Percentiles rank a stretch among this genome's conserved stretches.
These are phyloP conservation scores for Dendrocalamus latiflorus DNA, from an alignment of 202 grass and related monocot genomes.

Conservation along the genomic window DNA sequence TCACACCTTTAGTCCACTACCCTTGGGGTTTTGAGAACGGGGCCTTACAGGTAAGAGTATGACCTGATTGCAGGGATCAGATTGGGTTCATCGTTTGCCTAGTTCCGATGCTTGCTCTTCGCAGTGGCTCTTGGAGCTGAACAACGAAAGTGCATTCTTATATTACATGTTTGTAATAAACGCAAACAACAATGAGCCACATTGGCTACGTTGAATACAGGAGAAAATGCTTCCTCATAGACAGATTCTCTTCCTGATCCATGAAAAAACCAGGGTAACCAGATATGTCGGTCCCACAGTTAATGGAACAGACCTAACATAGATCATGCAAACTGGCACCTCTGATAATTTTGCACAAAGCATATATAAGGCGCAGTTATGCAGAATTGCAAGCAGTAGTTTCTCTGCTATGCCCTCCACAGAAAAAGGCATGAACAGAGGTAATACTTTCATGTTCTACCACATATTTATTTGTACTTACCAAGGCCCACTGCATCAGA, in stretches of 20 bases:
- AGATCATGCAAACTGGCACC: constrained; percentile 27
- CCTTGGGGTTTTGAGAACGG: constrained; percentile 5
- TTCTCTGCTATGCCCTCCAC: too few species aligned
- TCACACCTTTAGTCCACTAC: constrained; percentile 16
- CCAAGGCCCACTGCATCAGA: too few species aligned
- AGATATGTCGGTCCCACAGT: background rate
- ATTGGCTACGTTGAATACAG: background rate
- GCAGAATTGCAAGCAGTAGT: too few species aligned
- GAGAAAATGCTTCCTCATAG: background rate
- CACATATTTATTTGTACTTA: too few species aligned
- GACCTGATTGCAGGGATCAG: background rate
- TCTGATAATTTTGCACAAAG: background rate
- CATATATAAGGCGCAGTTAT: background rate
- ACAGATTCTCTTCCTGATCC: background rate
- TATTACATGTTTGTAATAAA: background rate
- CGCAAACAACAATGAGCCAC: background rate
- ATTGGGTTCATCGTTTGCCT: background rate
- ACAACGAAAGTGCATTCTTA: constrained; percentile 1
- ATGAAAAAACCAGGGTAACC: background rate
- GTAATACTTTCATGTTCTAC: too few species aligned
- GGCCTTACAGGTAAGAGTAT: constrained; percentile 12
- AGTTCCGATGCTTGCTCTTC: constrained; percentile 48
- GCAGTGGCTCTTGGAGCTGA: constrained; percentile 49
- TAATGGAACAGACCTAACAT: background rate
- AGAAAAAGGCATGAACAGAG: too few species aligned